These are phyloP conservation scores for Myochromella boudieri DNA, from an alignment of 768 basidiomycete species.

Conservation along the genomic window DNA sequence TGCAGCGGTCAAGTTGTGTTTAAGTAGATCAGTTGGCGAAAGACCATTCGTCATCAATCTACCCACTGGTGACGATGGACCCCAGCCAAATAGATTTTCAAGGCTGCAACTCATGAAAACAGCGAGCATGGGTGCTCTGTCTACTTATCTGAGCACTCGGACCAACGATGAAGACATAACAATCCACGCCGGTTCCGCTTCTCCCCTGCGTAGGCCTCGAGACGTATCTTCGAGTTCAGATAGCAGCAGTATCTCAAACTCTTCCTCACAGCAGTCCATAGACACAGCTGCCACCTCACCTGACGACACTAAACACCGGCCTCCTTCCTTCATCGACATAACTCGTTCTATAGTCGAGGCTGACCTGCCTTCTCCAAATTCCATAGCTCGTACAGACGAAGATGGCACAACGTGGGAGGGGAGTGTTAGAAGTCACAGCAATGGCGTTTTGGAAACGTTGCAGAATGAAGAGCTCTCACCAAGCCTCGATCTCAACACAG, in stretches of 20 bases:
- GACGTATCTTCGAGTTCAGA: constrained; percentile 53
- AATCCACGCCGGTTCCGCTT: constrained; percentile 46
- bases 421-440: constrained; percentile 32
- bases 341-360: constrained; percentile 35
- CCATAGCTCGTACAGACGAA: constrained; percentile 48
- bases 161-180: constrained; percentile 62
- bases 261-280: constrained; percentile 43
- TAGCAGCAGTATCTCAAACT: constrained; percentile 47
- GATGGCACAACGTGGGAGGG: constrained; percentile 64
- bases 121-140: constrained; percentile 35
- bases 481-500: constrained; percentile 43
- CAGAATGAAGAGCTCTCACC: constrained; percentile 48
- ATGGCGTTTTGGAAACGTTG: constrained; percentile 52
- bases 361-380: constrained; percentile 52
- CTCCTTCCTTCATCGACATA: constrained; percentile 27
- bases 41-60: constrained; percentile 66
- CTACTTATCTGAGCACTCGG: constrained; percentile 34
- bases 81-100: constrained; percentile 44
- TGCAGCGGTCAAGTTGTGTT: constrained; percentile 78
- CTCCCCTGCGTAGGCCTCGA: constrained; percentile 28
- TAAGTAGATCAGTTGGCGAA: constrained; percentile 63
- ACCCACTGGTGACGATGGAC: constrained; percentile 48
- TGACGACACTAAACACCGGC: constrained; percentile 39
- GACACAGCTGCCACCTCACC: constrained; percentile 51
- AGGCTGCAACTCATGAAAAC: constrained; percentile 33